Conservation (phyloP, 1,139 yeast genomes). For the Chernovozyma aurita region DNA sequence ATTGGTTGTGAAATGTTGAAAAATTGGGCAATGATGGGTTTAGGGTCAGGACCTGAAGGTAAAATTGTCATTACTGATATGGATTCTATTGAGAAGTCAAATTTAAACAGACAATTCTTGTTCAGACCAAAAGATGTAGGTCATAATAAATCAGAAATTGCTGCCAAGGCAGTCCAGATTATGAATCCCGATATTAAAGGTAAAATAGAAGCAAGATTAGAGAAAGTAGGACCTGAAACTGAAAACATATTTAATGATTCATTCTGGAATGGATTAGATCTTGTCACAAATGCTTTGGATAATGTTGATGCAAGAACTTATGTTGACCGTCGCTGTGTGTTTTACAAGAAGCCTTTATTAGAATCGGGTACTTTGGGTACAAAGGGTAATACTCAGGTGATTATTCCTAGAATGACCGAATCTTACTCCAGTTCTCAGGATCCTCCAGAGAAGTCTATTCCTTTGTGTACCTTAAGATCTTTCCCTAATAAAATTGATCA, state of each 20-base stretch:
- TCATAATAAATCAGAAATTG: conserved; percentile 82
- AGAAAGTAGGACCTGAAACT: conserved; percentile 91
- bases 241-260: conserved; percentile 79
- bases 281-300: conserved; percentile 94
- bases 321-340: conserved; percentile 95
- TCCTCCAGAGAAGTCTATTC: conserved; percentile 97
- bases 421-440: conserved; percentile 95
- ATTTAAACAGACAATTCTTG: conserved; percentile 91
- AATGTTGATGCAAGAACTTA: conserved; percentile 97
- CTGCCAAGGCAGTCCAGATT: conserved; percentile 72
- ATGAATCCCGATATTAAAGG: conserved; percentile 86
- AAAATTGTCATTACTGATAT: conserved; percentile 83
- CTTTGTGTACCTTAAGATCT: conserved; percentile 92
- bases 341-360: conserved; percentile 82
- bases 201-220: conserved; percentile 70
- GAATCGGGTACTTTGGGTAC: conserved; percentile 98
- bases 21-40: conserved; percentile 96
- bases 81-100: conserved; percentile 92
- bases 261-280: conserved; percentile 82
- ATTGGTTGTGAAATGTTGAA: conserved; percentile 99
- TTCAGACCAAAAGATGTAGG: conserved; percentile 96
- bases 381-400: conserved; percentile 96
- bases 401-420: conserved; percentile 89
- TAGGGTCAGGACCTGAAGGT: conserved; percentile 90
- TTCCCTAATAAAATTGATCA: conserved; percentile 98